Evolutionary conservation across 495 filamentous ascomycete genomes (phyloP).

Genomic region (Eremomyces bilateralis): DNA sequence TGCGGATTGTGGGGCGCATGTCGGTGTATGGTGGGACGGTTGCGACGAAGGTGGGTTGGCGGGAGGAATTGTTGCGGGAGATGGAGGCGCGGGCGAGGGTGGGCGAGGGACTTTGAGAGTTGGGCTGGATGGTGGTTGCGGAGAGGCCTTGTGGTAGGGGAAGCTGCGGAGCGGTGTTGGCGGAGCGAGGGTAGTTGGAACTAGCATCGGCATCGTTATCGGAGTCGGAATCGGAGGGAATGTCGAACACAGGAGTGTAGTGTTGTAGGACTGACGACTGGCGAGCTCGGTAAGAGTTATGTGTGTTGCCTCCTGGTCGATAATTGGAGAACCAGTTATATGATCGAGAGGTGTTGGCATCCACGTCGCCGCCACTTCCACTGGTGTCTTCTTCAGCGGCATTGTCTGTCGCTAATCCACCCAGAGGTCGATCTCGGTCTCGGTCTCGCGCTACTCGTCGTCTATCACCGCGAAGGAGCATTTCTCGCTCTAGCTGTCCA

Average conservation of each 20-base stretch:
- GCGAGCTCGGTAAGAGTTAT: no score
- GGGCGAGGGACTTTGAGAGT: background rate
- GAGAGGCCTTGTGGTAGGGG: constrained; percentile 1
- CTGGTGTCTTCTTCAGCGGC: constrained; percentile 21
- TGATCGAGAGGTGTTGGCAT: constrained; percentile 17
- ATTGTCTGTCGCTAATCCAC: constrained; percentile 1
- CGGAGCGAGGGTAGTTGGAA: no score
- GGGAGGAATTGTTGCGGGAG: background rate
- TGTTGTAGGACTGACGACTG: constrained; percentile 7
- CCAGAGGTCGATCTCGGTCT: background rate
- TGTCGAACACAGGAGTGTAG: background rate
- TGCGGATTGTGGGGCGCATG: constrained; percentile 32
- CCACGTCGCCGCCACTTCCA: constrained; percentile 22
- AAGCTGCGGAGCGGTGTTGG: background rate
- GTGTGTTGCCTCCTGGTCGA: no score
- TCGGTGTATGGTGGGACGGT: constrained; percentile 32
- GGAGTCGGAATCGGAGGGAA: background rate
- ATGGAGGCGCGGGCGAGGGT: background rate
- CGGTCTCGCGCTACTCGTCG: constrained; percentile 3
- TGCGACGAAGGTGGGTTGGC: constrained; percentile 20
- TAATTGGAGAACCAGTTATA: no score
- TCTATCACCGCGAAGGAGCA: constrained; percentile 23
- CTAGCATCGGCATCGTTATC: constrained; percentile 2
- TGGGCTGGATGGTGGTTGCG: background rate
- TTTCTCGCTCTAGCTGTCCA: constrained; percentile 25